Evolutionary conservation across 148 eudicot species (phyloP), one percentile per base, ranked within the genome.

Genomic region (Camellia lanceoleosa): DNA sequence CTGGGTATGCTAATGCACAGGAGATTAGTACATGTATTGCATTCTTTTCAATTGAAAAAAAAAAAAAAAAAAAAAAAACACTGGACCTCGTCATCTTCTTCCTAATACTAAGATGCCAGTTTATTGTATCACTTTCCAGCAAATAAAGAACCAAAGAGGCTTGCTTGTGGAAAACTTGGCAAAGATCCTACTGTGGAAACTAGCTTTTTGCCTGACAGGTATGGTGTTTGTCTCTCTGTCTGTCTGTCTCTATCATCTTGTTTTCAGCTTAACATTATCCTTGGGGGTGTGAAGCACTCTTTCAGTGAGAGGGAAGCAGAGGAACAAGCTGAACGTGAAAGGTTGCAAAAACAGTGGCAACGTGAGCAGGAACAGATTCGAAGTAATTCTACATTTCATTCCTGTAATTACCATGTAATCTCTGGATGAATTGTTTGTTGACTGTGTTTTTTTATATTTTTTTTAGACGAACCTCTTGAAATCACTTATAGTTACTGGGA

Each of bases 401-500:
- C 66, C 46, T 55, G 56, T 64, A 13, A 3, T 59, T 10, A 7
- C 49, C 7, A 54, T 18, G 49, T 65, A 38, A 55, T 10, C 9
- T 20, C 55, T 69, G 63, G 11, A 80, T 80, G 30, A 16, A 41
- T n/a, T 38, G 56, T n/a, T n/a, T 56, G 66, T 73, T 47, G 73
- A 16, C 68, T 44, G 16, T 79, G 19, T 11, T 66, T 72, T 58
- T 38, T n/a, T 20, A 3, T 49, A n/a, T 4, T 19, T 68, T 58
- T 60, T 80, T 73, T 82, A 95, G 99, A 92, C 61, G 99, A 95
- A 87, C 97, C 99, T 73, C 99, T 95, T 87, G 83, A 93, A 87
- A 95, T 95, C 86, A 95, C 99, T 49, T 95, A 95, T 79, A 95
- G 99, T 79, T 95, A 95, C 78, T 95, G 97, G 97, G 99, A 95